Base-by-base conservation (phyloP, 169 alveolate genomes). In the Cryptosporidium baileyi region DNA sequence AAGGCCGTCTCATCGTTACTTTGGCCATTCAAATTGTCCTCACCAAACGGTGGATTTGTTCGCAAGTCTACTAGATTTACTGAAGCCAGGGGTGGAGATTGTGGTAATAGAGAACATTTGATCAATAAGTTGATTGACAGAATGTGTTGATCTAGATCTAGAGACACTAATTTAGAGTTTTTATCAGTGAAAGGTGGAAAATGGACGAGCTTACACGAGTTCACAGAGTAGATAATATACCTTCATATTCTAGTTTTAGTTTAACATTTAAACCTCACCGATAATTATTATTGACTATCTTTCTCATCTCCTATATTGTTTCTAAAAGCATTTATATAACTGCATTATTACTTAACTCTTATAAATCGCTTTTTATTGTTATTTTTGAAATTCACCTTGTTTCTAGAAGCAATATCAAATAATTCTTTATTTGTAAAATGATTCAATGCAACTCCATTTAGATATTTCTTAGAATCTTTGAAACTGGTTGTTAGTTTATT, bases 21-120 rank as follows among this genome's bases (percentile, higher is more conserved):
- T 67, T 98, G 99, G 99, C 98, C 99, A 43, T 98, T 97, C 97
- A 97, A 98, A 90, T 96, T 98, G 74, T 92, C 91, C 93, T 93
- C 99, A 57, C 99, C 99, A 43, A 95, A 94, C 89, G 98, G 97
- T 81, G 99, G 99, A 47, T 97, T 96, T 96, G 96, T 91, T 65
- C 94, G 96, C 90, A 98, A 98, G 96, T 95, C 99, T 81, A 98
- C 96, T 90, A 97, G 98, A 51, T 97, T 93, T 96, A 91, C 94
- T 81, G 98, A 96, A 90, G 95, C 95, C 54, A 94, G 97, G 51
- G 98, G 99, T 32, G 99, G 99, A 63, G 96, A 92, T 90, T 94
- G 96, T 94, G 97, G 97, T 63, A 95, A 95, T 90, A 92, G 97
- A 91, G 96, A 92, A 90, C 92, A 89, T 80, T 91, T 80, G 65